A percentile compares a stretch with the other conserved stretches of the same genome.
Conservation (phyloP, 2,329 filamentous ascomycete species). For the Cercospora beticola region DNA sequence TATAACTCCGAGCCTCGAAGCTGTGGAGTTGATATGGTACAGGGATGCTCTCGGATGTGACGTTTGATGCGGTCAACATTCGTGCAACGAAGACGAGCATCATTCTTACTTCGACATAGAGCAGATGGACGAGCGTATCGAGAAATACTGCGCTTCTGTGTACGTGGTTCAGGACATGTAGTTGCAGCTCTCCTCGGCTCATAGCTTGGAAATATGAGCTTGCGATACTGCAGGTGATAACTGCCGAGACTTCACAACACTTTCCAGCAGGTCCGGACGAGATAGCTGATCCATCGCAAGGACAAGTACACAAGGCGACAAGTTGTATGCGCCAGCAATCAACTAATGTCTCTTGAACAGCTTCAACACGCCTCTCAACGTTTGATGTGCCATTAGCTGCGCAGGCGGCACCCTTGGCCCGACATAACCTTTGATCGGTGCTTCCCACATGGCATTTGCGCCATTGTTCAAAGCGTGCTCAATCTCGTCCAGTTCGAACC, state of each 20-base stretch:
- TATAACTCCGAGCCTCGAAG: neutral
- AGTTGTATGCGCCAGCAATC: neutral
- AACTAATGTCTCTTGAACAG: constrained; percentile 20
- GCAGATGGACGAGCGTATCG: neutral
- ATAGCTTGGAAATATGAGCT: neutral
- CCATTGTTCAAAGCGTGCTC: constrained; percentile 27
- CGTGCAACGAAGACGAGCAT: neutral
- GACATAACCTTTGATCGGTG: constrained; percentile 26
- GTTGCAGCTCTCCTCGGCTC: neutral
- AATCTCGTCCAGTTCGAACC: constrained; percentile 29
- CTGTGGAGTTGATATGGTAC: neutral
- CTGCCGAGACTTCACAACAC: neutral
- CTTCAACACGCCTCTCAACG: constrained; percentile 25
- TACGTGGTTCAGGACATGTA: neutral
- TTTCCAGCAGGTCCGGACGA: neutral
- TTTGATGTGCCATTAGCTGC: constrained; percentile 28
- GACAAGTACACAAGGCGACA: neutral
- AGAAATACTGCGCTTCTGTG: neutral
- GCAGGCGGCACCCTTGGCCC: constrained; percentile 25
- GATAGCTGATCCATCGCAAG: neutral
- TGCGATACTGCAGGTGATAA: neutral
- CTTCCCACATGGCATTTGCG: constrained; percentile 30
- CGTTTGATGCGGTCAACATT: neutral
- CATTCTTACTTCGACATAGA: neutral
- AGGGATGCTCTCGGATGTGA: neutral